Base-by-base conservation (phyloP, 139 green algal genomes). In the Eudorina sp. region DNA sequence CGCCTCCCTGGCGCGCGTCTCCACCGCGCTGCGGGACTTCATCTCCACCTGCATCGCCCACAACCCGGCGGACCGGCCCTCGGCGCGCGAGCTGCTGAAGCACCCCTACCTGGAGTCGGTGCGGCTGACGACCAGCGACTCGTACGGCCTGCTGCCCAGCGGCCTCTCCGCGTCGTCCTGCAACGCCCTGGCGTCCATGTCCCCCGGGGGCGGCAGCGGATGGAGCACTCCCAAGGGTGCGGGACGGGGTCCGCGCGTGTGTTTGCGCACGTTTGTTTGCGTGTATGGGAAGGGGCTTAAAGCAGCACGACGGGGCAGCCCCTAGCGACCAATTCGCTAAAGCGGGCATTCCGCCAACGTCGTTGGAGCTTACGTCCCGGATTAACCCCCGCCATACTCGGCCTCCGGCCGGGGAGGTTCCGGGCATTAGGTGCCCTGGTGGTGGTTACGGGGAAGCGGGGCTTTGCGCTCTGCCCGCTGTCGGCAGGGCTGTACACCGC, bases 21-120 rank as follows among this genome's bases (percentile, higher is more conserved):
- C 89, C 46, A 64, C 55, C 40, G 94, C 96, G 73, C 91, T 98
- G 51, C 90, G 89, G 0, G 94, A 96, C 9, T 97, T 99, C 84
- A 97, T 99, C 87, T 89, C 94, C 74, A 86, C 95, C 23, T 99
- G 97, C 93, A 97, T 99, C 81, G 80, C 74, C 1, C 69, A 78
- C 13, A 66, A 94, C 43, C 84, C 90, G 0, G 89, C 94, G 14
- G 34, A 91, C 53, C 92, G 97, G 0, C 96, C 96, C 27, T 90
- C 91, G 11, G 94, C 97, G 0, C 90, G 95, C 36, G 92, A 98
- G 90, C 96, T 99, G 64, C 93, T 99, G 43, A 97, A 97, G 92
- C 95, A 98, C 91, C 88, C 92, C 16, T 99, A 97, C 91, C 97
- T 99, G 73, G 92, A 92, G 60, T 51, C 73, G 53, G 53, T 92